Percentiles rank a stretch among this genome's conserved stretches.
These are phyloP conservation scores for Ramaria sp. DNA, from an alignment of 768 basidiomycete species.

Conservation along the genomic window DNA sequence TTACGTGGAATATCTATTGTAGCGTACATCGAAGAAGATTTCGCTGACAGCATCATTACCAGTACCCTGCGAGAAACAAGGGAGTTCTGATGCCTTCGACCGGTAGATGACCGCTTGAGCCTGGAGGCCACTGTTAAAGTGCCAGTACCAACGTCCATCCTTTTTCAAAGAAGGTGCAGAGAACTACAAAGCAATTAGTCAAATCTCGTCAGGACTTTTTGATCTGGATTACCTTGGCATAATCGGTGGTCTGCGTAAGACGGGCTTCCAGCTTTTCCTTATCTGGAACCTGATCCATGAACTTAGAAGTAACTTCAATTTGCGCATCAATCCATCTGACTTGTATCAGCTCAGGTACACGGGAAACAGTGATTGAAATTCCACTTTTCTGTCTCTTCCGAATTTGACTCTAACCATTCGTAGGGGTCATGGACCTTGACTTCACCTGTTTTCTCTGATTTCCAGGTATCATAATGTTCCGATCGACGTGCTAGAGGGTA, in stretches of 20 bases:
- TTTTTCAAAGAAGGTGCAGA: conserved; percentile 47
- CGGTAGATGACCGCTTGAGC: conserved; percentile 59
- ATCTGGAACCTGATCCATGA: conserved; percentile 56
- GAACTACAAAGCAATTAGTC: conserved; percentile 32
- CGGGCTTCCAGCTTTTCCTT: conserved; percentile 44
- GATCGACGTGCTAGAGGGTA: conserved; percentile 60
- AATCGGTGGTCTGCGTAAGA: conserved; percentile 45
- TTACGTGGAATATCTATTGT: background rate
- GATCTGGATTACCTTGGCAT: conserved; percentile 28
- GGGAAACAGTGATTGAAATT: background rate
- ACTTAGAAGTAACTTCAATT: conserved; percentile 42
- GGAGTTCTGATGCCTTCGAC: conserved; percentile 40
- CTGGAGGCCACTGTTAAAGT: conserved; percentile 67
- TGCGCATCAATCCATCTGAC: conserved; percentile 47
- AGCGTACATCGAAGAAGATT: conserved; percentile 63
- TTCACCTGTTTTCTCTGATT: conserved; percentile 48
- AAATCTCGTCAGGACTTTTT: background rate
- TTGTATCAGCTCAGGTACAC: background rate
- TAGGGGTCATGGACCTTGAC: conserved; percentile 64
- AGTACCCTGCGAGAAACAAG: conserved; percentile 33
- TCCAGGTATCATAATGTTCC: conserved; percentile 58
- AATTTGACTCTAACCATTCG: conserved; percentile 58
- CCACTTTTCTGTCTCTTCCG: conserved; percentile 45
- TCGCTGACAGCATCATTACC: conserved; percentile 39
- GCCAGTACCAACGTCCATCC: conserved; percentile 75